phyloP scores from a whole-genome alignment of 306 rosid genomes.

The Vigna radiata region DNA sequence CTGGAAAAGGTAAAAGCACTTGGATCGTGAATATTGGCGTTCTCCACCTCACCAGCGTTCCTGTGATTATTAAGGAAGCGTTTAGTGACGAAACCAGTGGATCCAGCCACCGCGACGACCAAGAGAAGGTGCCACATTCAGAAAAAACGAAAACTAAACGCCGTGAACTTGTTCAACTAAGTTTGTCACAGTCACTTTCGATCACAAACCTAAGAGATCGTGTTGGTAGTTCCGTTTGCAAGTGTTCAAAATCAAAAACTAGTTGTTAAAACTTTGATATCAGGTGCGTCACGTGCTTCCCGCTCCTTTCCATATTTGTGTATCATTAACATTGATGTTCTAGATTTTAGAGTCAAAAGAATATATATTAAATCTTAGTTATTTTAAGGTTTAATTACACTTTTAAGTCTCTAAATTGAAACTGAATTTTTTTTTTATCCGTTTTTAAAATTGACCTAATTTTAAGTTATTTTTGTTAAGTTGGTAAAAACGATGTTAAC shows the following conservation, averaged over 20 bases:
- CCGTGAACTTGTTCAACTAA: not conserved
- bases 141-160: not conserved
- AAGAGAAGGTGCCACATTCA: conserved; percentile 73
- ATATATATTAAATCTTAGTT: not conserved
- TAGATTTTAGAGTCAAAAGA: too few relatives aligned
- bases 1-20: conserved; percentile 24
- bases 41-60: not conserved
- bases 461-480: too few relatives aligned
- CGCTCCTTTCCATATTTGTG: conserved; percentile 47
- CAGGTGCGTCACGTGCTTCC: conserved; percentile 57
- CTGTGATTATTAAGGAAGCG: conserved; percentile 44
- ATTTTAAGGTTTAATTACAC: not conserved
- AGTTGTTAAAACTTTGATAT: not conserved
- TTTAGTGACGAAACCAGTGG: conserved; percentile 69
- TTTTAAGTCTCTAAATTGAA: too few relatives aligned
- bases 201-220: not conserved
- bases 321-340: not conserved
- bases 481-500: too few relatives aligned
- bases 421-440: too few relatives aligned
- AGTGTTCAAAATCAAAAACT: not conserved
- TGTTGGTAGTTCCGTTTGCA: not conserved
- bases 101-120: conserved; percentile 71
- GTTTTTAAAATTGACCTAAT: too few relatives aligned
- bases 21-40: conserved; percentile 18
- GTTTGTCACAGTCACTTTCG: not conserved